phyloP scores from a whole-genome alignment of 768 basidiomycete genomes.

The Boletus fagicola region DNA sequence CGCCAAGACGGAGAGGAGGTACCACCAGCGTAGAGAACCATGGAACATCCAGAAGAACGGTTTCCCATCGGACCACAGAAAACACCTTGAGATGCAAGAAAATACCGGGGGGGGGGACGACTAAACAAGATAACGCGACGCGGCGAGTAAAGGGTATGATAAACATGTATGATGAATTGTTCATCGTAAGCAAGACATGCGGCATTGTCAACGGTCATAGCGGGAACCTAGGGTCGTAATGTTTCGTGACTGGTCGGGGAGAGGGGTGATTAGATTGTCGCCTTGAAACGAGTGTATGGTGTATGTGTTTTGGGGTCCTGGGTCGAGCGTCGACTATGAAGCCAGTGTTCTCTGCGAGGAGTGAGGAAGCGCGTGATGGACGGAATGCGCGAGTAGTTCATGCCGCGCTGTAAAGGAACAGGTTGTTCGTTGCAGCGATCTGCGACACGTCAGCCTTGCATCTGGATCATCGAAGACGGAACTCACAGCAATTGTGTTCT shows the following conservation, averaged over 20 bases:
- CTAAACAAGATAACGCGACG: constrained; percentile 32
- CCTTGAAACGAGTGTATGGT: constrained; percentile 22
- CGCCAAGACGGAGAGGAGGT: constrained; percentile 2
- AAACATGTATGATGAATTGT: constrained; percentile 25
- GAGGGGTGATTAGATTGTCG: constrained; percentile 28
- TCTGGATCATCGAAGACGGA: background rate
- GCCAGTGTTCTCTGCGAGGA: constrained; percentile 14
- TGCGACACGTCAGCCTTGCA: constrained; percentile 31
- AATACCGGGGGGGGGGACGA: constrained; percentile 16
- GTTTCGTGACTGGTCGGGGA: constrained; percentile 23
- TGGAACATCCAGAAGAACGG: constrained; percentile 18
- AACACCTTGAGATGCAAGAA: constrained; percentile 25
- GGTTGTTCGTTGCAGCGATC: constrained; percentile 82
- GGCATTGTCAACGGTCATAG: constrained; percentile 16
- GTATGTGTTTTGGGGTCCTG: constrained; percentile 16
- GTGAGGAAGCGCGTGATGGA: constrained; percentile 1
- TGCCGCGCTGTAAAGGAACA: constrained; percentile 40
- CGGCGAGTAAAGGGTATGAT: constrained; percentile 32
- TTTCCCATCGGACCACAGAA: constrained; percentile 23
- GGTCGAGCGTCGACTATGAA: constrained; percentile 11
- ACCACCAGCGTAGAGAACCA: constrained; percentile 18
- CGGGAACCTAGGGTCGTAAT: constrained; percentile 19
- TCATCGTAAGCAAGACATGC: constrained; percentile 34
- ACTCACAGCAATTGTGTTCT: constrained; percentile 96
- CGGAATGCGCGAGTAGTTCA: constrained; percentile 23